Evolutionary conservation across 179 eudicot species (phyloP).

Genomic region (Corrigiola litoralis): DNA sequence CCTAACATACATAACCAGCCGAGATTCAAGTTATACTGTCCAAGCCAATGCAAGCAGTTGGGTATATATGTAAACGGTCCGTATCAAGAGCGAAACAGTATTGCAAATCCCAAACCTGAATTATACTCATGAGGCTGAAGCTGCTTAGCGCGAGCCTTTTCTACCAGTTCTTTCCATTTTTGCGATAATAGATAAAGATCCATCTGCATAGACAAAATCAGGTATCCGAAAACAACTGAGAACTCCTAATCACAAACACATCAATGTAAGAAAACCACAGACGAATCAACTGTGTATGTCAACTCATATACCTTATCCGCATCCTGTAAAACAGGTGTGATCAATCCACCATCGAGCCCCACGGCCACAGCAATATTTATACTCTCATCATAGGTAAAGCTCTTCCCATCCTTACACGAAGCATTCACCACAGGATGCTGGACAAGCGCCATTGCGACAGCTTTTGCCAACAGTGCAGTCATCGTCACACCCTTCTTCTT

Average conservation of each 20-base stretch:
- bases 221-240: neutral
- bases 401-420: constrained; percentile 86
- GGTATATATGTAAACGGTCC: neutral
- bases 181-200: constrained; percentile 88
- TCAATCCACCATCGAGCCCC: constrained; percentile 90
- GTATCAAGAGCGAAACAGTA: neutral
- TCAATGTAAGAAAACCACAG: neutral
- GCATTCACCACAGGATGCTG: constrained; percentile 92
- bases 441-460: constrained; percentile 90
- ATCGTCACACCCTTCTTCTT: constrained; percentile 94
- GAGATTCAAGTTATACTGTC: neutral
- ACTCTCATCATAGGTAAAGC: constrained; percentile 78
- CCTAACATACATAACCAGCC: constrained; percentile 39
- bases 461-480: constrained; percentile 95
- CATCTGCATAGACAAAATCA: constrained; percentile 54
- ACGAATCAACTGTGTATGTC: too few species aligned
- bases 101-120: constrained; percentile 47
- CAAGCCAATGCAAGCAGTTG: neutral
- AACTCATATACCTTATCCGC: constrained; percentile 80
- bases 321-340: constrained; percentile 98
- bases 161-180: constrained; percentile 95
- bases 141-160: constrained; percentile 92
- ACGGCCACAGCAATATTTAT: constrained; percentile 95
- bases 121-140: constrained; percentile 93
- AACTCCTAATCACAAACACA: neutral